phyloP scores from a whole-genome alignment of 2,329 filamentous ascomycete genomes.

The Ambrosiella beaveri region DNA sequence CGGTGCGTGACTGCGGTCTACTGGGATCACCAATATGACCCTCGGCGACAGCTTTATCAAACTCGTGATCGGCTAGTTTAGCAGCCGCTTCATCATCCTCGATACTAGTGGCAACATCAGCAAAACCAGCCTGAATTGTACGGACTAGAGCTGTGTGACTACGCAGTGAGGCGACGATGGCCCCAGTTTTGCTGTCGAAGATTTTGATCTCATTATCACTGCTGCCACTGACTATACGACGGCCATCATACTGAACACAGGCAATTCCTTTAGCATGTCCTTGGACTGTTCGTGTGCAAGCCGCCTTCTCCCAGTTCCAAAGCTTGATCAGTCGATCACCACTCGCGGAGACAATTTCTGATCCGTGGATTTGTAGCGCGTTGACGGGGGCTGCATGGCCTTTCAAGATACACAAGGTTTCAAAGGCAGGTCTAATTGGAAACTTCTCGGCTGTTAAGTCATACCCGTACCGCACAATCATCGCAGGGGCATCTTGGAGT shows the following conservation, averaged over 20 bases:
- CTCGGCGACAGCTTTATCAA: slow-evolving; percentile 42
- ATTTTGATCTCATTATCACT: slow-evolving; percentile 94
- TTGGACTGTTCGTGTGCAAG: slow-evolving; percentile 58
- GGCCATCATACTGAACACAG: slow-evolving; percentile 90
- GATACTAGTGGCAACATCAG: slow-evolving; percentile 65
- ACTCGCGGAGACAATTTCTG: slow-evolving; percentile 84
- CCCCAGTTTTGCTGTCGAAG: slow-evolving; percentile 69
- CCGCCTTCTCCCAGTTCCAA: slow-evolving; percentile 74
- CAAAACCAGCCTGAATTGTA: slow-evolving; percentile 89
- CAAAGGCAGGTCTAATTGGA: slow-evolving; percentile 46
- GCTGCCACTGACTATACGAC: slow-evolving; percentile 85
- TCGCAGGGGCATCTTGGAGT: slow-evolving; percentile 35
- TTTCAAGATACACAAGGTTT: slow-evolving; percentile 59
- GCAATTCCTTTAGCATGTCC: slow-evolving; percentile 93
- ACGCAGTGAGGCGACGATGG: slow-evolving; percentile 74
- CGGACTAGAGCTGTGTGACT: slow-evolving; percentile 75
- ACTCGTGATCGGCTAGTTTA: slow-evolving; percentile 52
- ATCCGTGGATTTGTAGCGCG: slow-evolving; percentile 73
- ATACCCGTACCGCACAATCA: slow-evolving; percentile 37
- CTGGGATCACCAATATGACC: slow-evolving; percentile 27
- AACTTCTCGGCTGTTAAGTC: slow-evolving; percentile 29
- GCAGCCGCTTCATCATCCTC: slow-evolving; percentile 60
- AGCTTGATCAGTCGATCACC: slow-evolving; percentile 88
- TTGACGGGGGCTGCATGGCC: slow-evolving; percentile 90
- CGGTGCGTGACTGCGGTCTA: slow-evolving; percentile 17